Base-by-base conservation (phyloP, 2,329 filamentous ascomycete species). In the Xylariomycetidae sp. region DNA sequence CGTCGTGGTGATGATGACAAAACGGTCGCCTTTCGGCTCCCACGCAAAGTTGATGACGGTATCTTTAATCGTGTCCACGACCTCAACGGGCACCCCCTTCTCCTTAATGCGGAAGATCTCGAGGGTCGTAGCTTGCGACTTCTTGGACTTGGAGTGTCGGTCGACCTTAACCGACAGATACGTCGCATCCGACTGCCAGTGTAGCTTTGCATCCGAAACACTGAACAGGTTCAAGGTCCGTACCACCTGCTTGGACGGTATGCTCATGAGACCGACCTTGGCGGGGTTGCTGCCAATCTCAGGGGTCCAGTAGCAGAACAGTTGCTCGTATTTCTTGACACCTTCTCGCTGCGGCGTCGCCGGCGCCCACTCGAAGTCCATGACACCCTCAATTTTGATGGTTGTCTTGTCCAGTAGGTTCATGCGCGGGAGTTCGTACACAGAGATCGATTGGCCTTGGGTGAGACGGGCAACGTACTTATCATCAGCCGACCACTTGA, bases 11-110 rank as follows among this genome's bases (percentile, higher is more conserved):
- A 98, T 98, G 56, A 95, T 82, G 46, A 95, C 88, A 60, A 98
- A 98, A 24, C 92, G 82, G 61, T 94, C 89, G 42, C 92, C 92
- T 70, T 95, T 95, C 43, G 92, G 92, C 59, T 98, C 92, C 92
- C 92, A 98, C 8, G 92, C 88, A 58, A 98, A 98, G 72, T 98
- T 98, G 68, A 98, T 94, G 50, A 98, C 92, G 1, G 89, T 95
- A 56, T 96, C 92, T 68, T 96, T 96, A 65, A 98, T 85, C 34
- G 83, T 88, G 63, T 98, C 92, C 32, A 98, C 88, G 36, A 96
- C 92, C 63, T 98, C 92, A 34, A 98, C 90, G 1, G 92, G 92
- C 2, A 98, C 92, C 48, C 92, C 90, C 76, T 98, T 98, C 64
- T 98, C 92, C 59, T 79, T 82, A 50, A 98, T 78, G 40, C 92